phyloP scores from a whole-genome alignment of 2,329 filamentous ascomycete species.

The Hymenoscyphus occultus region DNA sequence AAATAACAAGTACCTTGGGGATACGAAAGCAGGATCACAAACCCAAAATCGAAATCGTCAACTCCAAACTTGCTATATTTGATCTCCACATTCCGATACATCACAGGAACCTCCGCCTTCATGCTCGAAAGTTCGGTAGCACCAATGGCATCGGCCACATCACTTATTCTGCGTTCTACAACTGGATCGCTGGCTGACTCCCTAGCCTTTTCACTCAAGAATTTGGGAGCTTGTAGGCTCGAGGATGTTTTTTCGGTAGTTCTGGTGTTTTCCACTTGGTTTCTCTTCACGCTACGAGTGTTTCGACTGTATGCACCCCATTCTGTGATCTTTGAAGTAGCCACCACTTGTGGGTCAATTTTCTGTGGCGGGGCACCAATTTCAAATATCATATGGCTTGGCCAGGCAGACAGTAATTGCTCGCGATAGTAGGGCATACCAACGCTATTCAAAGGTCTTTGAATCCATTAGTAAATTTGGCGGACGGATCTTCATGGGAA shows the following conservation, averaged over 20 bases:
- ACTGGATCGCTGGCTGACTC: slow-evolving; percentile 52
- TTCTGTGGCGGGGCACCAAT: slow-evolving; percentile 78
- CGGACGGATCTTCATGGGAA: neutral
- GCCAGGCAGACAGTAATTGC: slow-evolving; percentile 82
- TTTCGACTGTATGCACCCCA: slow-evolving; percentile 78
- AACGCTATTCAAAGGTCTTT: slow-evolving; percentile 74
- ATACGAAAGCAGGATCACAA: slow-evolving; percentile 36
- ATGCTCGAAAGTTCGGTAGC: slow-evolving; percentile 69
- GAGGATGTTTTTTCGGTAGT: slow-evolving; percentile 58
- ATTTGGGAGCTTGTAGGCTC: slow-evolving; percentile 74
- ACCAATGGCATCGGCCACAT: slow-evolving; percentile 63
- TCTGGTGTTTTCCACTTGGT: slow-evolving; percentile 79
- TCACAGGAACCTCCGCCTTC: slow-evolving; percentile 77
- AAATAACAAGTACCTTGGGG: neutral
- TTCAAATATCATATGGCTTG: slow-evolving; percentile 77
- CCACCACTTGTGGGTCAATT: slow-evolving; percentile 68
- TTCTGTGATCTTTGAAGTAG: slow-evolving; percentile 67
- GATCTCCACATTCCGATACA: slow-evolving; percentile 94
- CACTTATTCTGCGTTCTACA: slow-evolving; percentile 44
- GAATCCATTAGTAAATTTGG: slow-evolving; percentile 12
- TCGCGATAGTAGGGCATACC: slow-evolving; percentile 96
- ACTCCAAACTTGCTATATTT: slow-evolving; percentile 99
- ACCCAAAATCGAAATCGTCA: slow-evolving; percentile 98
- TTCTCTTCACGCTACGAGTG: slow-evolving; percentile 67
- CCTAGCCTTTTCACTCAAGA: slow-evolving; percentile 88